Evolutionary conservation across 768 basidiomycete genomes (phyloP).

Genomic region (Agaricus sinodeliciosus): DNA sequence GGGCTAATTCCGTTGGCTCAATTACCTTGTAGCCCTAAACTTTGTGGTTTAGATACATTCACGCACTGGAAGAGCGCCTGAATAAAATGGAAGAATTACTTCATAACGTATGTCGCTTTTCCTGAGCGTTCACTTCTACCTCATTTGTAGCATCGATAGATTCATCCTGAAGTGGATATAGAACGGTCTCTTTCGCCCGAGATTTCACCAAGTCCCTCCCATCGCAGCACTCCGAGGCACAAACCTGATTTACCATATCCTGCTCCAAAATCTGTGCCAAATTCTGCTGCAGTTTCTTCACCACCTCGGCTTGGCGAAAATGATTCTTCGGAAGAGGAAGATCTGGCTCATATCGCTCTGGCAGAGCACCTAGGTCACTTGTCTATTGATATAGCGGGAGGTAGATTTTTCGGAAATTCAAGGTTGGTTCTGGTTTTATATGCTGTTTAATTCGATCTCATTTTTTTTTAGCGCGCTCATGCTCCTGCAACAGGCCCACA

Average conservation of each 20-base stretch:
- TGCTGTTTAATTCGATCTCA: neutral
- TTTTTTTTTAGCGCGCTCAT: conserved; percentile 30
- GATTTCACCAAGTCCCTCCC: conserved; percentile 6
- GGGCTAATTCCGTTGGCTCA: neutral
- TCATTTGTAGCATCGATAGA: conserved; percentile 9
- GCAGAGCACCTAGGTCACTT: conserved; percentile 25
- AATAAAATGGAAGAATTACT: conserved; percentile 24
- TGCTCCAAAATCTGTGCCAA: conserved; percentile 10
- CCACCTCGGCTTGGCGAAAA: conserved; percentile 11
- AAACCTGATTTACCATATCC: conserved; percentile 15
- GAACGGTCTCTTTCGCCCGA: conserved; percentile 8
- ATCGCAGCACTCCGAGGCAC: neutral
- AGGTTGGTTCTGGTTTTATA: conserved; percentile 17
- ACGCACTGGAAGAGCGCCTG: conserved; percentile 22
- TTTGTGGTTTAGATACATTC: conserved; percentile 21
- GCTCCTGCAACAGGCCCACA: conserved; percentile 34
- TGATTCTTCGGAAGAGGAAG: conserved; percentile 21
- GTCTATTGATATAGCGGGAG: conserved; percentile 21
- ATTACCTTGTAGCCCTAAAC: neutral
- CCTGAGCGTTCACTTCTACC: neutral
- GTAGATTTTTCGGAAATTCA: conserved; percentile 36
- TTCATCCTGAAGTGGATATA: conserved; percentile 18
- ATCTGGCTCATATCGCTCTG: conserved; percentile 26
- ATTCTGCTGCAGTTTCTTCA: conserved; percentile 9
- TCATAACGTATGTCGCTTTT: conserved; percentile 16